Evolutionary conservation across 345 rosid genomes (phyloP).

Genomic region (Gossypioides kirkii): DNA sequence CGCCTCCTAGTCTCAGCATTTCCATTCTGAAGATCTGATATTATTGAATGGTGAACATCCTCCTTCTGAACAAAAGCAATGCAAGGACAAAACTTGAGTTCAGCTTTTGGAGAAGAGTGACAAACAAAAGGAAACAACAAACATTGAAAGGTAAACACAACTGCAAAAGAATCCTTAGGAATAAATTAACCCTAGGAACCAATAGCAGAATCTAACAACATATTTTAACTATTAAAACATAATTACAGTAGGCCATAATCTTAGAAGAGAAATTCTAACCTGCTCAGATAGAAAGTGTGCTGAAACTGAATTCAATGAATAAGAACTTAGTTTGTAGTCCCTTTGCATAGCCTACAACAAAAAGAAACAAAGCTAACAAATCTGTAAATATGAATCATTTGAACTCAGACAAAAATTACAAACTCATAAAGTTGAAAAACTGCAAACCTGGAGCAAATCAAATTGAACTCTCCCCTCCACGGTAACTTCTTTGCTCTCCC

Average conservation of each 20-base stretch:
- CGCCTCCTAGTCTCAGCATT: slow-evolving; percentile 98
- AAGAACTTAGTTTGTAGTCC: slow-evolving; percentile 90
- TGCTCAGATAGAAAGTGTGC: slow-evolving; percentile 98
- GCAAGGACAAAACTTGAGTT: background rate
- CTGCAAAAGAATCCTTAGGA: background rate
- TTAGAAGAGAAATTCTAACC: slow-evolving; percentile 35
- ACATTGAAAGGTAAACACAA: background rate
- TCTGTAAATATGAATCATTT: slow-evolving; percentile 1
- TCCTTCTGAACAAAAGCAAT: slow-evolving; percentile 62
- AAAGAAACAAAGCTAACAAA: slow-evolving; percentile 13
- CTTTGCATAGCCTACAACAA: slow-evolving; percentile 67
- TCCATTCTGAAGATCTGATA: slow-evolving; percentile 97
- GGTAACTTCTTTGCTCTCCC: slow-evolving; percentile 95
- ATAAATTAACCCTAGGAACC: background rate
- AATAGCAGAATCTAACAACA: slow-evolving; percentile 7
- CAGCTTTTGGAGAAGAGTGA: slow-evolving; percentile 6
- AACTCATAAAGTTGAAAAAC: slow-evolving; percentile 18
- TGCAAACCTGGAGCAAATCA: slow-evolving; percentile 87
- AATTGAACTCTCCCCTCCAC: slow-evolving; percentile 96
- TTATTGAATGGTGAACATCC: slow-evolving; percentile 98
- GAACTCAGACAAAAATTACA: slow-evolving; percentile 8
- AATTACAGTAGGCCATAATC: background rate
- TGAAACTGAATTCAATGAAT: slow-evolving; percentile 91
- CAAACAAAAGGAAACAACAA: background rate
- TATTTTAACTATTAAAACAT: background rate